Conservation (phyloP, 163 green algal genomes). For the Scenedesmus sp. region DNA sequence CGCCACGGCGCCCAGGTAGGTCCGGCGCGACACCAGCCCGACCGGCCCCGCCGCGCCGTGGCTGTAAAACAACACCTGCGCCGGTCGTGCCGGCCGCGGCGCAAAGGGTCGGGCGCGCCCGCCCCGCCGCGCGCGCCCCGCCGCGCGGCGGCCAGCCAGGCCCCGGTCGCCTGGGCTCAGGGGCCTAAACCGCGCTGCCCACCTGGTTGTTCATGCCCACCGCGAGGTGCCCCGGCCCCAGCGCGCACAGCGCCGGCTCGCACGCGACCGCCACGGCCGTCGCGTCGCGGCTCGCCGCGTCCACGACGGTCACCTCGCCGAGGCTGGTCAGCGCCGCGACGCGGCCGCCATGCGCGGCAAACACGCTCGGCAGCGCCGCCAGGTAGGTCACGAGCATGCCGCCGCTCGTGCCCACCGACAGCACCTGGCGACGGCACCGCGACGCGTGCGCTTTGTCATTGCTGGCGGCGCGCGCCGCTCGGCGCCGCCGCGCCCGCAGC, state of each 20-base stretch:
- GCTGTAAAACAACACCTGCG: slow-evolving; percentile 74
- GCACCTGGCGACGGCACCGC: too few species aligned
- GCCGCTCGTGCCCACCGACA: slow-evolving; percentile 59
- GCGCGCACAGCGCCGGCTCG: slow-evolving; percentile 71
- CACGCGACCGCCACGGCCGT: slow-evolving; percentile 57
- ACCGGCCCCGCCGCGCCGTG: slow-evolving; percentile 16
- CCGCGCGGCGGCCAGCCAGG: too few species aligned
- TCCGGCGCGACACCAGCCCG: slow-evolving; percentile 52
- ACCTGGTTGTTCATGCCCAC: slow-evolving; percentile 84
- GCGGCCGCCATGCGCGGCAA: slow-evolving; percentile 51
- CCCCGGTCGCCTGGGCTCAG: too few species aligned
- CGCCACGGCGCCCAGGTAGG: slow-evolving; percentile 71
- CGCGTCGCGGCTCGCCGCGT: slow-evolving; percentile 32
- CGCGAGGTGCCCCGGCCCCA: slow-evolving; percentile 72
- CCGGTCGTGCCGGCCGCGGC: too few species aligned
- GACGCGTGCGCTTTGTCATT: too few species aligned
- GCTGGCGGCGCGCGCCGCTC: too few species aligned
- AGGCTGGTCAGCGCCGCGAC: slow-evolving; percentile 71
- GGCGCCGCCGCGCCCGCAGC: too few species aligned
- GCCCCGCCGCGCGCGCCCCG: too few species aligned
- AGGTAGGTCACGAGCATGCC: slow-evolving; percentile 68
- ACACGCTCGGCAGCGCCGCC: slow-evolving; percentile 68
- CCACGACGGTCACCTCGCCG: slow-evolving; percentile 68
- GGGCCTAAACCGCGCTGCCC: too few species aligned
- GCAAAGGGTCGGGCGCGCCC: too few species aligned